Base-by-base conservation (phyloP, 192 early-diverging fungal genomes). In the Mortierella hygrophila region DNA sequence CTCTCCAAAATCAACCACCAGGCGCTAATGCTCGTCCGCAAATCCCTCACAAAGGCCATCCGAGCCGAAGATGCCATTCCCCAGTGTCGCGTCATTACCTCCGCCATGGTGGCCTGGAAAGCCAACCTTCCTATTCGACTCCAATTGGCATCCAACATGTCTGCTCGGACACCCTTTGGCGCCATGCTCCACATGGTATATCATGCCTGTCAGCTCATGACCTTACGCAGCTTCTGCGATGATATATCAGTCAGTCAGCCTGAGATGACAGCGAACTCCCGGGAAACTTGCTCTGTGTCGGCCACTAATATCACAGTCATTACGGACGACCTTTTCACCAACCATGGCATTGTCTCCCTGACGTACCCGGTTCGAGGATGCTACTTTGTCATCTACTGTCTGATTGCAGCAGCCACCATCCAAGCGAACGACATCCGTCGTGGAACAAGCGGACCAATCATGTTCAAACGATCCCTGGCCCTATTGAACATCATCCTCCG, bases 101-200 rank as follows among this genome's bases (percentile, higher is more conserved):
- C 76, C 7, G 82, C 80, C 20, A 82, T 89, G 77, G 68, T 88
- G 9, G 76, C 89, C 40, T 89, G 89, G 85, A 82, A 82, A 40
- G 70, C 75, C 42, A 87, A 81, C 20, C 68, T 89, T 21, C 89
- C 89, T 21, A 21, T 77, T 47, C 71, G 85, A 47, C 85, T 89
- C 54, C 82, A 81, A 71, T 54, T 83, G 68, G 77, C 85, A n/a
- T 44, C 68, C 68, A 74, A 77, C 68, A 81, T 79, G 70, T 65
- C 80, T 60, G 65, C 85, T 15, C 70, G 75, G 23, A 82, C 85
- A 23, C 82, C 87, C 18, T 93, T 92, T 79, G 83, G 89, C 38
- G 90, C 89, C 1, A 89, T 93, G 76, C 73, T 93, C 21, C 90
- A 93, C 68, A 89, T 93, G 80, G 87, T 90, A 21, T 93, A 92